Conservation (phyloP, 208 protist genomes). For the Angomonas deanei region DNA sequence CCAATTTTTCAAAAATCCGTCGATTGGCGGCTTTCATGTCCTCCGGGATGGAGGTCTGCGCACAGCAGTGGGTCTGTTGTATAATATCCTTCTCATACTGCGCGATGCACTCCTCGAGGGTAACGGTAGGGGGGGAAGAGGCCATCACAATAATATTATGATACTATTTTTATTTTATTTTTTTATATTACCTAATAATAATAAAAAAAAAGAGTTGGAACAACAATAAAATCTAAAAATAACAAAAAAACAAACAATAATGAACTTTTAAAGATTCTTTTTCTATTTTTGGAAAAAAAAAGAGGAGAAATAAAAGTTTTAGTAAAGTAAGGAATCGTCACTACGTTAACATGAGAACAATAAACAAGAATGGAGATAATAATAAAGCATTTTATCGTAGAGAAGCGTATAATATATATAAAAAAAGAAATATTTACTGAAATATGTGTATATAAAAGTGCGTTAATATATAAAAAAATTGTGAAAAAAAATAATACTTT, state of each 20-base stretch:
- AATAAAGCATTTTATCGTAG: background rate
- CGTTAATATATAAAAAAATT: background rate
- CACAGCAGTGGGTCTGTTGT: conserved; percentile 35
- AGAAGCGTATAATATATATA: background rate
- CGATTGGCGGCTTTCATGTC: conserved; percentile 34
- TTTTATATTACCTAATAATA: background rate
- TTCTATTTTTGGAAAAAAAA: background rate
- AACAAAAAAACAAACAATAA: background rate
- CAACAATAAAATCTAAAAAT: background rate
- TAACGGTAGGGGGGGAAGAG: conserved; percentile 2
- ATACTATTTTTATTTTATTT: conserved; percentile 4
- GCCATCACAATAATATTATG: background rate
- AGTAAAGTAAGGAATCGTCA: background rate
- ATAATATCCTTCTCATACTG: conserved; percentile 40
- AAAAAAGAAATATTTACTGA: conserved; percentile 2
- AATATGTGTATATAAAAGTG: background rate
- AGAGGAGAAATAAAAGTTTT: background rate
- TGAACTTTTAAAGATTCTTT: background rate
- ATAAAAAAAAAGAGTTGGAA: conserved; percentile 3
- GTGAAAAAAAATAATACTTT: background rate
- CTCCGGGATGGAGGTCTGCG: conserved; percentile 14
- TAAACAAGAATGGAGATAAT: background rate
- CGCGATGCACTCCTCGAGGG: conserved; percentile 30
- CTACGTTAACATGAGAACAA: too few relatives aligned
- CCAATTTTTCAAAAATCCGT: conserved; percentile 26